Percentiles rank a stretch among this genome's conserved stretches.
Conservation (phyloP, 805 yeast species). For the Starmerella stigmatis region DNA sequence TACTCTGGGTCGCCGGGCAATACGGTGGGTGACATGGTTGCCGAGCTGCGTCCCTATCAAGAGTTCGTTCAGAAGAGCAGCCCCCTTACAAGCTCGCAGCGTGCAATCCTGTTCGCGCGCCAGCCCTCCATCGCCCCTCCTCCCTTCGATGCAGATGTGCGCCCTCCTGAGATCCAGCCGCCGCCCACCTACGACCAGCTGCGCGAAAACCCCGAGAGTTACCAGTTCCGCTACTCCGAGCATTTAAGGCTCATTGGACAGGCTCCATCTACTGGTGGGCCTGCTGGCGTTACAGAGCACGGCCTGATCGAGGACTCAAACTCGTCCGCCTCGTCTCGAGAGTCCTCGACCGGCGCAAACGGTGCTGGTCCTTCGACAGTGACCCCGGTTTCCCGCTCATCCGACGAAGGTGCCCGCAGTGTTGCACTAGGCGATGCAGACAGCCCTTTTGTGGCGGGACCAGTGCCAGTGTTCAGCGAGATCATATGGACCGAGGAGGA, state of each 20-base stretch:
- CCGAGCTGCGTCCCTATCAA: conserved; percentile 20
- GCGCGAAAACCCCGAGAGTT: conserved; percentile 15
- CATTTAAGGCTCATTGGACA: conserved; percentile 9
- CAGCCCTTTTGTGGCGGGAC: neutral
- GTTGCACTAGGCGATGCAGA: neutral
- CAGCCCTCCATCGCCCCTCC: conserved; percentile 55
- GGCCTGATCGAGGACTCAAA: neutral
- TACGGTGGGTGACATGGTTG: conserved; percentile 6
- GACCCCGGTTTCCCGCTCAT: no score
- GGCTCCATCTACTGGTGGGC: neutral
- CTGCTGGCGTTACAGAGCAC: neutral
- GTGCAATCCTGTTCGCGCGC: conserved; percentile 45
- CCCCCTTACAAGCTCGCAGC: conserved; percentile 1
- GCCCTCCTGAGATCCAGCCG: conserved; percentile 32
- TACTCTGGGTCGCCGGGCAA: conserved; percentile 21
- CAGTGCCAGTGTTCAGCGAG: conserved; percentile 22
- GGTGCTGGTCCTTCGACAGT: conserved; percentile 12
- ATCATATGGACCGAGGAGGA: conserved; percentile 23
- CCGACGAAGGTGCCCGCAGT: no score
- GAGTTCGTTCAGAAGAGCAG: conserved; percentile 21
- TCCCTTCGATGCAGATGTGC: conserved; percentile 42
- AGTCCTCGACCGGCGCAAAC: conserved; percentile 7
- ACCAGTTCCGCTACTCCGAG: conserved; percentile 21
- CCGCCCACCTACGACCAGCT: conserved; percentile 24
- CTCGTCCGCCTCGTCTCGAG: conserved; percentile 1